phyloP scores from a whole-genome alignment of 2,329 filamentous ascomycete species.

The Tolypocladium capitatum region DNA sequence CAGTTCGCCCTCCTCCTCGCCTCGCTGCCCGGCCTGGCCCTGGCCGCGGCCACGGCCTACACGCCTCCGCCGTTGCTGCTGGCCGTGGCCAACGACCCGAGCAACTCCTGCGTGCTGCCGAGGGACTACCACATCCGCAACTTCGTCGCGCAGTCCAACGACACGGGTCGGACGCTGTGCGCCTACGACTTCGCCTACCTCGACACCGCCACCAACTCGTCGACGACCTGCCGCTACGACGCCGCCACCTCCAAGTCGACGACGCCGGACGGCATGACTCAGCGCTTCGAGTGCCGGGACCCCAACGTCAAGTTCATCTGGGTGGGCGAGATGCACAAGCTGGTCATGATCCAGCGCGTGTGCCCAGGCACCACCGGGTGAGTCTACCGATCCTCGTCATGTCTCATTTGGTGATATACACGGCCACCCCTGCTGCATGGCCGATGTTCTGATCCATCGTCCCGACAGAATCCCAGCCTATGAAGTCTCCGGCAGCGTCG shows the following conservation, averaged over 20 bases:
- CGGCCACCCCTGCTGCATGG: not conserved
- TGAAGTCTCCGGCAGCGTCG: constrained; percentile 17
- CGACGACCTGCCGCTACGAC: constrained; percentile 31
- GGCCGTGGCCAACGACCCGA: constrained; percentile 11
- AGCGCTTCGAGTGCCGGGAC: constrained; percentile 31
- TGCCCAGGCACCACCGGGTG: constrained; percentile 26
- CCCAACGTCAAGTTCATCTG: constrained; percentile 29
- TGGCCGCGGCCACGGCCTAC: constrained; percentile 13
- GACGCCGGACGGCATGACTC: constrained; percentile 14
- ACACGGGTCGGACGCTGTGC: constrained; percentile 18
- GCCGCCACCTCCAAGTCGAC: constrained; percentile 23
- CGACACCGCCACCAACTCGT: constrained; percentile 24
- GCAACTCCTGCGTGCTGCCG: constrained; percentile 22
- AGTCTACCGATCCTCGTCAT: constrained; percentile 5
- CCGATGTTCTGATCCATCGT: not conserved
- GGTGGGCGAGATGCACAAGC: constrained; percentile 10
- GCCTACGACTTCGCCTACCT: constrained; percentile 26
- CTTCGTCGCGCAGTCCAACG: constrained; percentile 21
- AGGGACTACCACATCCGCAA: constrained; percentile 23
- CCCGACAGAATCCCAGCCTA: constrained; percentile 5
- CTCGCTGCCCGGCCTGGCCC: constrained; percentile 6
- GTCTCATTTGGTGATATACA: not conserved
- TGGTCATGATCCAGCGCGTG: constrained; percentile 31
- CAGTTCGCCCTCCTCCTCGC: constrained; percentile 3
- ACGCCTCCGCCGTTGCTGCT: constrained; percentile 12